A percentile compares a stretch with the other conserved stretches of the same genome.
phyloP scores from a whole-genome alignment of 768 basidiomycete genomes.

The Lentinula aciculospora region DNA sequence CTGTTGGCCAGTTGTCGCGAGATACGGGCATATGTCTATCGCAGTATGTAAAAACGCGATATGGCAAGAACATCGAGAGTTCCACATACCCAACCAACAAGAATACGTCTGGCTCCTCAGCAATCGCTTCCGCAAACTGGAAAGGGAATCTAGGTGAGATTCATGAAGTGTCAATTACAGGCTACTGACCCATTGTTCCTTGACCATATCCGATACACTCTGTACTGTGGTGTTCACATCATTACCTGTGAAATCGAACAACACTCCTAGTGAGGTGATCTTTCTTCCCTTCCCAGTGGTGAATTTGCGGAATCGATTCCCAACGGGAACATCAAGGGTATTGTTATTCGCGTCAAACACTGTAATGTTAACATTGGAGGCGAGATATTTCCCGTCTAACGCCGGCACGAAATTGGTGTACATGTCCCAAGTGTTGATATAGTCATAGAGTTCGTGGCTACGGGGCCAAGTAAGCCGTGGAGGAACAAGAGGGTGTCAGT shows the following conservation, averaged over 20 bases:
- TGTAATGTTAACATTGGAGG: conserved; percentile 86
- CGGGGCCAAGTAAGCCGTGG: too few relatives aligned
- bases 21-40: conserved; percentile 79
- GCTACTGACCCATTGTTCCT: conserved; percentile 65
- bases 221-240: conserved; percentile 72
- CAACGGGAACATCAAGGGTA: conserved; percentile 30
- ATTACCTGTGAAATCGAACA: conserved; percentile 74
- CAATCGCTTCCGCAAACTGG: conserved; percentile 74
- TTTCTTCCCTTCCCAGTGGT: conserved; percentile 45
- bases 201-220: conserved; percentile 66
- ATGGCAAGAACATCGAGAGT: background rate
- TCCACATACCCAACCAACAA: conserved; percentile 56
- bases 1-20: conserved; percentile 63
- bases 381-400: conserved; percentile 69
- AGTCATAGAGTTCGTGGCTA: conserved; percentile 81
- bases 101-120: conserved; percentile 80
- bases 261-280: conserved; percentile 76
- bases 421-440: conserved; percentile 65
- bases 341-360: conserved; percentile 37
- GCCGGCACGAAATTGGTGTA: conserved; percentile 63
- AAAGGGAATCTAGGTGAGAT: background rate
- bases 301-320: conserved; percentile 13
- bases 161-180: background rate
- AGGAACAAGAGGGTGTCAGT: too few relatives aligned
- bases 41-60: conserved; percentile 4